Evolutionary conservation across 2,329 filamentous ascomycete genomes (phyloP).

Genomic region (Sphaerulina vaccinii): DNA sequence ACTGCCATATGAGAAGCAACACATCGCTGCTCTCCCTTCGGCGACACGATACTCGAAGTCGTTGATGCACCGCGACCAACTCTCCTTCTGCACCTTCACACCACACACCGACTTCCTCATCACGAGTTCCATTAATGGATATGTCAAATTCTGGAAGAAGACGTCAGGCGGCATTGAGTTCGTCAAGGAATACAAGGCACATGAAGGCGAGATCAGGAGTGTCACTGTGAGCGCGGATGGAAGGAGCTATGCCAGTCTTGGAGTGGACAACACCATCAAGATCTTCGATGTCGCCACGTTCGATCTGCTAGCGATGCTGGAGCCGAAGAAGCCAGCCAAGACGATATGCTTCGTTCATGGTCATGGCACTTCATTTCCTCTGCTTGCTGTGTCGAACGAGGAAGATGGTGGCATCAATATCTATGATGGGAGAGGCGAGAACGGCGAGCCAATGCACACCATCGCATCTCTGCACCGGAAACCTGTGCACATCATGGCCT

Average conservation of each 20-base stretch:
- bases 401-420: constrained; percentile 71
- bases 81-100: constrained; percentile 84
- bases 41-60: constrained; percentile 87
- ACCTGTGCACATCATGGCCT: constrained; percentile 80
- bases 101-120: constrained; percentile 92
- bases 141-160: constrained; percentile 99
- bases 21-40: constrained; percentile 81
- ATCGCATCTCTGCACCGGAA: constrained; percentile 77
- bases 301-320: constrained; percentile 79
- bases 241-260: constrained; percentile 87
- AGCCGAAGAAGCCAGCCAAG: constrained; percentile 71
- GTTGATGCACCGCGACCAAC: constrained; percentile 96
- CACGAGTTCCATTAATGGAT: constrained; percentile 89
- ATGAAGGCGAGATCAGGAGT: constrained; percentile 77
- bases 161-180: constrained; percentile 83
- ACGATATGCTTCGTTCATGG: constrained; percentile 90
- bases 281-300: constrained; percentile 66
- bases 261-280: constrained; percentile 74
- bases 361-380: constrained; percentile 80
- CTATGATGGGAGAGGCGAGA: constrained; percentile 87
- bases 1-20: constrained; percentile 92
- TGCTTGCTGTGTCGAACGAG: constrained; percentile 80
- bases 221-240: constrained; percentile 88
- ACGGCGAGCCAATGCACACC: constrained; percentile 70
- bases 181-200: constrained; percentile 95